Evolutionary conservation across 1,284 basidiomycete species (phyloP), one percentile per base, ranked within the genome.

Genomic region (Xerocomus amazonicus): DNA sequence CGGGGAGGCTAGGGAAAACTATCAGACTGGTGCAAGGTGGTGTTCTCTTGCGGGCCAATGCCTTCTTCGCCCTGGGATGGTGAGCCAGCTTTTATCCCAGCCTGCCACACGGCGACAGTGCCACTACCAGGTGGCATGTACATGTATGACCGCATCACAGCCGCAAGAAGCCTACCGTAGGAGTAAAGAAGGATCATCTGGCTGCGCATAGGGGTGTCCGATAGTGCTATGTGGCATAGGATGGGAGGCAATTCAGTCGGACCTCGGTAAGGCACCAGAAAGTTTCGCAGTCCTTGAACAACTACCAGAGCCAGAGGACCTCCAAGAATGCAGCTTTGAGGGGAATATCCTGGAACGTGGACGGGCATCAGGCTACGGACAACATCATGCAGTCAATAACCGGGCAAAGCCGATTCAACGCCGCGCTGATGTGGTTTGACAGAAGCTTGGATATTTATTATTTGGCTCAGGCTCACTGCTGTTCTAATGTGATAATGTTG

Each of bases 51-150:
- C 38, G 39, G 46, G 42, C 44, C 6, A 32, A 43, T 29, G 54
- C 33, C 43, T 44, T 26, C 52, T 17, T 16, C 28, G 23, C 16
- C 35, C 32, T 45, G 35, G 46, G 38, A 33, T 6, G 43, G 27
- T 46, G 26, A 35, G 47, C 19, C 19, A 23, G 48, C 50, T 43
- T 56, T 61, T 61, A 65, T 62, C 53, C 54, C 41, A 45, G 29
- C 16, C 52, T 61, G 60, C 60, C 60, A 51, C 60, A 63, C 56
- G 56, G 49, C 14, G 44, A 59, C 58, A 61, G 55, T 44, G 59
- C 59, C 62, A 65, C 56, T 58, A 46, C 50, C 59, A 61, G 63
- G 63, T 60, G 60, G 62, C 50, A 16, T 51, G 19, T n/a, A n/a
- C n/a, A n/a, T 23, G 34, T 50, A 52, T 58, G 51, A 56, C 29